Percentiles rank a stretch among this genome's conserved stretches.
phyloP scores from a whole-genome alignment of 352 stramenopile species.

The Phytophthora sp. region DNA sequence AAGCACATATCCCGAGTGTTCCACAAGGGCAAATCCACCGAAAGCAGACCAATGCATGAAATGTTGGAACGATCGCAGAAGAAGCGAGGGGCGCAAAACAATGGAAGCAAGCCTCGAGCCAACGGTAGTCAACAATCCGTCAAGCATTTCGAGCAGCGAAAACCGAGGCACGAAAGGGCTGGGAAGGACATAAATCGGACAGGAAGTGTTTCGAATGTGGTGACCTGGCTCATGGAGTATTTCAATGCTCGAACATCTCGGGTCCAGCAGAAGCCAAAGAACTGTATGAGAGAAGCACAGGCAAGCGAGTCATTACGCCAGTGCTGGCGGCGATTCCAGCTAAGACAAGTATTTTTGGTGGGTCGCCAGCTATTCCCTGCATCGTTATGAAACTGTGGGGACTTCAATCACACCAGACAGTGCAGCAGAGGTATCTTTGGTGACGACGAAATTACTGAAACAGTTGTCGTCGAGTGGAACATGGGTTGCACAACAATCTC shows the following conservation, averaged over 20 bases:
- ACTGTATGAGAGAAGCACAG: conserved; percentile 2
- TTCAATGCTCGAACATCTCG: conserved; percentile 9
- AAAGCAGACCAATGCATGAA: not conserved
- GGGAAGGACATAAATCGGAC: not conserved
- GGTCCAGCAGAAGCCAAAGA: conserved; percentile 13
- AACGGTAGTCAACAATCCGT: not conserved
- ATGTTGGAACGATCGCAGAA: not conserved
- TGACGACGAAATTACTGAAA: conserved; percentile 21
- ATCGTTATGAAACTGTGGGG: conserved; percentile 2
- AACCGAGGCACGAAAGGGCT: not conserved
- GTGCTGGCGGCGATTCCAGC: not conserved
- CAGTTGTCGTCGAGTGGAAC: not conserved
- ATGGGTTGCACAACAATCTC: not conserved
- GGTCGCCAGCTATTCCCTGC: conserved; percentile 11
- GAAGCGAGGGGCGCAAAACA: not conserved
- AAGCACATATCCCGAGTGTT: not conserved
- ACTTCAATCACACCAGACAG: conserved; percentile 12
- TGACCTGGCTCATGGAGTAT: conserved; percentile 11
- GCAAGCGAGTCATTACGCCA: conserved; percentile 13
- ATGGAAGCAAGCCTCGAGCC: not conserved
- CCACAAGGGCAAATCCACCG: not conserved
- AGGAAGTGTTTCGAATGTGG: conserved; percentile 12
- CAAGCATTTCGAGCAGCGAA: not conserved
- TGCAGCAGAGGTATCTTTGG: conserved; percentile 11
- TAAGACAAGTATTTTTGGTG: not conserved